Percentiles rank a stretch among this genome's conserved stretches.
Conservation (phyloP, 139 green algal species). For the Asterochloris erici region DNA sequence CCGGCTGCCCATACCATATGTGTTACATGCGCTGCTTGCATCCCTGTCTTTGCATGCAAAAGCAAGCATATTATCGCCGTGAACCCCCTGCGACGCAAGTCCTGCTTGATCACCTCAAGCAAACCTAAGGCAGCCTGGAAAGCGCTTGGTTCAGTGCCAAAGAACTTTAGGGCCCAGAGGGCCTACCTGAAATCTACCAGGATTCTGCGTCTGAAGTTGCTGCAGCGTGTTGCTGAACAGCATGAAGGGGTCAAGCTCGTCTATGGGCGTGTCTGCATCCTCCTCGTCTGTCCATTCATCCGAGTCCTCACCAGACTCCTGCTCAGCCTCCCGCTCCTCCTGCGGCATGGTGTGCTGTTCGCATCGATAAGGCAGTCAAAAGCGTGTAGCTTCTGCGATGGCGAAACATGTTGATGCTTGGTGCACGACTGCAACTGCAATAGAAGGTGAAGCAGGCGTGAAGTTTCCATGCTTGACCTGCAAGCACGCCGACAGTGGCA, state of each 20-base stretch:
- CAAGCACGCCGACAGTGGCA: not conserved
- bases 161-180: not conserved
- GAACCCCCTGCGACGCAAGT: too few species aligned
- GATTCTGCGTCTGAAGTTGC: constrained; percentile 40
- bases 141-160: not conserved
- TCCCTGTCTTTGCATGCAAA: too few species aligned
- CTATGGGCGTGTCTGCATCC: constrained; percentile 50
- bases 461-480: not conserved
- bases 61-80: too few species aligned
- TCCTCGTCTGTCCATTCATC: constrained; percentile 47
- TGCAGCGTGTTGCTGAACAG: constrained; percentile 59
- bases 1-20: too few species aligned
- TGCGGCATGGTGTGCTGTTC: not conserved
- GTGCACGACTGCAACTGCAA: not conserved
- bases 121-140: too few species aligned
- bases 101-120: too few species aligned
- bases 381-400: not conserved
- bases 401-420: not conserved
- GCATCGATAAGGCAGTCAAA: not conserved
- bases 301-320: constrained; percentile 20
- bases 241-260: constrained; percentile 66
- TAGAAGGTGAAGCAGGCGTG: not conserved
- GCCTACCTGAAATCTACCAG: constrained; percentile 15
- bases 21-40: too few species aligned
- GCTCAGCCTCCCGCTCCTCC: constrained; percentile 15